Base-by-base conservation (phyloP, 805 yeast genomes). In the Isabelozyma heimii region DNA sequence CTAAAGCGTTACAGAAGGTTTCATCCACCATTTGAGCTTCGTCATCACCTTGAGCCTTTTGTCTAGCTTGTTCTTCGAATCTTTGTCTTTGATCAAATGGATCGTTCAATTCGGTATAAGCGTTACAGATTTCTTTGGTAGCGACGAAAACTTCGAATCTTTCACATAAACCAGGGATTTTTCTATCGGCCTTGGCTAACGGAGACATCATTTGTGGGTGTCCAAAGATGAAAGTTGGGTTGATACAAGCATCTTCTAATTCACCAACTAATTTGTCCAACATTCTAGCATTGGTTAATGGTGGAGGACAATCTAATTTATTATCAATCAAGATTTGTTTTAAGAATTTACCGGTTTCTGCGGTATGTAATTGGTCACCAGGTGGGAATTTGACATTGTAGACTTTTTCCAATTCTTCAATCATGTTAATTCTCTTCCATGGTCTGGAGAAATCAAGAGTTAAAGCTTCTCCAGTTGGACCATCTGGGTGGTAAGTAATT, bases 131-230 rank as follows among this genome's bases (percentile, higher is more conserved):
- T 80, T 92, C 99, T 81, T 92, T 92, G 58, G 98, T 94, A 49
- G 97, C 98, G 58, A 94, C 98, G 65, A 92, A 92, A 51, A 94
- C 97, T 78, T 92, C 99, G 70, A 92, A 92, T 74, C 99, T 85
- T 77, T 92, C 99, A 81, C 97, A 91, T 67, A 92, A 78, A 62
- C 99, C 99, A 52, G 97, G 96, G 55, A 82, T 80, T 52, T 85
- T 80, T 75, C 99, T 86, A 69, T 92, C 89, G 77, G 89, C 89
- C 79, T 92, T 92, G 67, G 99, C 99, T 73, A 92, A 82, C 58
- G 99, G 99, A 50, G 98, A 92, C 99, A 92, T 92, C 95, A 92
- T 90, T 78, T 92, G 97, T 51, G 99, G 99, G 73, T 92, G 99
- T 61, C 99, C 99, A 65, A 90, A 91, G 72, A 92, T 89, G 73